Conservation (phyloP, 768 basidiomycete genomes). For the Boletus insuetus region DNA sequence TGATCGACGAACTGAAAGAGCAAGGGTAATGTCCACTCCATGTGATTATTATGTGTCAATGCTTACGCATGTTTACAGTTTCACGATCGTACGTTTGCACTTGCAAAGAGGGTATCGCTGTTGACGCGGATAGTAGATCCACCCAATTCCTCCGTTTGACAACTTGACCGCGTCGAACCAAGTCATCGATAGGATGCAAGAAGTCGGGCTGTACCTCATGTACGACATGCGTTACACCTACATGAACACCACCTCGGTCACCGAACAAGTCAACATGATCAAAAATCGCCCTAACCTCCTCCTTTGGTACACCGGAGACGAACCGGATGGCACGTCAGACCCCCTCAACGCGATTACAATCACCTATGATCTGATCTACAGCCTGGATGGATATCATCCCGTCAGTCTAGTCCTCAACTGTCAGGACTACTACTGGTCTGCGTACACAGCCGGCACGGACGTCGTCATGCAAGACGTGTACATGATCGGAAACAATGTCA, state of each 20-base stretch:
- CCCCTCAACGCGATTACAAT: constrained; percentile 54
- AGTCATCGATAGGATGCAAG: constrained; percentile 70
- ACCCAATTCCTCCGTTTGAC: constrained; percentile 66
- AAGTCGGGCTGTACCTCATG: constrained; percentile 69
- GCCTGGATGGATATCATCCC: constrained; percentile 65
- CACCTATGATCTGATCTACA: constrained; percentile 55
- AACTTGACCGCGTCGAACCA: constrained; percentile 54
- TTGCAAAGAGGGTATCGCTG: not conserved
- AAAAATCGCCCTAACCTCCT: constrained; percentile 68
- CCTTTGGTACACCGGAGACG: constrained; percentile 73
- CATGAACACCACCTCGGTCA: constrained; percentile 60
- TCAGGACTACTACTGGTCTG: constrained; percentile 60
- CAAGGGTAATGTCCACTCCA: constrained; percentile 18
- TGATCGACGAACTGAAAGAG: constrained; percentile 32
- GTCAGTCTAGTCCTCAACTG: constrained; percentile 65
- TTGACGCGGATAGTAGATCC: constrained; percentile 42
- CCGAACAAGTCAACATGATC: constrained; percentile 64
- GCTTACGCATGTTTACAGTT: constrained; percentile 7
- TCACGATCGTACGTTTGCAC: constrained; percentile 32
- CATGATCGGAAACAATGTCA: constrained; percentile 55
- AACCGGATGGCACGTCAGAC: constrained; percentile 69
- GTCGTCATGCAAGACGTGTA: constrained; percentile 66
- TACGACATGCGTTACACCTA: constrained; percentile 81
- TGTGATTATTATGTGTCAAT: not conserved
- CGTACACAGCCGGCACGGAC: constrained; percentile 62